A percentile compares a stretch with the other conserved stretches of the same genome.
phyloP scores from a whole-genome alignment of 176 grass and related monocot genomes.

The Coix lacrymajobi region DNA sequence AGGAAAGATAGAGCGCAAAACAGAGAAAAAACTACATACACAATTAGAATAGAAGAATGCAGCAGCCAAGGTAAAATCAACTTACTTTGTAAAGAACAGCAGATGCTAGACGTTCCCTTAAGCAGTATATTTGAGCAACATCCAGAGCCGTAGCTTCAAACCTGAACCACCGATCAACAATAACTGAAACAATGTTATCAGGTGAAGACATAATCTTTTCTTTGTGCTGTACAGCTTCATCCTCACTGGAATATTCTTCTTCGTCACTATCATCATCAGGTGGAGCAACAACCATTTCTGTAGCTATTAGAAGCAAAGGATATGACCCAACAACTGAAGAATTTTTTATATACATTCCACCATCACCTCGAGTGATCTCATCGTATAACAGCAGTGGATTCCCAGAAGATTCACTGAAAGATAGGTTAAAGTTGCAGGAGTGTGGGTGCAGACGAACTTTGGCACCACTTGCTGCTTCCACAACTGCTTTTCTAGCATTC shows the following conservation, averaged over 20 bases:
- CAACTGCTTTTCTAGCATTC: conserved; percentile 44
- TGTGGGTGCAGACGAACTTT: conserved; percentile 93
- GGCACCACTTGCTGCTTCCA: conserved; percentile 64
- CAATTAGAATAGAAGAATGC: not conserved
- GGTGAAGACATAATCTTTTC: conserved; percentile 88
- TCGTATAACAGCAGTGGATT: conserved; percentile 74
- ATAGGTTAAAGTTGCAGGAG: conserved; percentile 73
- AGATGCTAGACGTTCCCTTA: conserved; percentile 73
- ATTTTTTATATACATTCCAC: conserved; percentile 76
- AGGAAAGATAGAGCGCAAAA: not conserved
- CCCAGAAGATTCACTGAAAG: conserved; percentile 36
- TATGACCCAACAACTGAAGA: conserved; percentile 68
- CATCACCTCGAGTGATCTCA: conserved; percentile 86
- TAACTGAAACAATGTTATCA: conserved; percentile 68
- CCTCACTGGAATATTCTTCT: conserved; percentile 57
- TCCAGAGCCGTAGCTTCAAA: conserved; percentile 84
- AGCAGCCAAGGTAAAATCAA: not conserved
- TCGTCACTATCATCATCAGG: conserved; percentile 45
- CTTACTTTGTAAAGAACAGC: conserved; percentile 91
- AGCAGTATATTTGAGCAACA: conserved; percentile 95
- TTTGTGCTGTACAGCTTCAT: conserved; percentile 43
- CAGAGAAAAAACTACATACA: not conserved
- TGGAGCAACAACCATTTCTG: conserved; percentile 88
- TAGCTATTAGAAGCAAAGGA: conserved; percentile 64
- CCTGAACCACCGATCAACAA: conserved; percentile 81